phyloP scores from a whole-genome alignment of 1,284 basidiomycete species.

The Fomitiporia mediterranea region DNA sequence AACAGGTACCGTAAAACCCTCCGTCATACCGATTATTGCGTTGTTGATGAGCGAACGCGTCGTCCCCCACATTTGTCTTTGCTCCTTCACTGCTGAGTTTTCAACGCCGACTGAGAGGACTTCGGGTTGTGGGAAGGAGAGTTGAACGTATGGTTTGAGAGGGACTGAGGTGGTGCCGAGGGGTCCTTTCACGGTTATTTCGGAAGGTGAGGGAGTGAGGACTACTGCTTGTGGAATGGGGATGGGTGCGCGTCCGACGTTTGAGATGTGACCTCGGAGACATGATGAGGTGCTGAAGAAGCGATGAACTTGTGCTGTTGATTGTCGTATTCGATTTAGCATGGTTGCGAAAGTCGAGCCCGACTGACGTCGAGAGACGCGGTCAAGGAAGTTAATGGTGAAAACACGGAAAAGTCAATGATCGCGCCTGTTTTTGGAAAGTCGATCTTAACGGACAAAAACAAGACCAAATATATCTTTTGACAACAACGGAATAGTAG shows the following conservation, averaged over 20 bases:
- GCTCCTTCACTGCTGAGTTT: conserved; percentile 66
- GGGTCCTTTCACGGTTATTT: conserved; percentile 67
- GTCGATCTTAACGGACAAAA: too few species aligned
- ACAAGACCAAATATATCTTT: too few species aligned
- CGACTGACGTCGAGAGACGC: too few species aligned
- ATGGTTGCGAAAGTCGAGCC: too few species aligned
- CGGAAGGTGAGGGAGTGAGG: conserved; percentile 48
- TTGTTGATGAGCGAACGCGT: conserved; percentile 88
- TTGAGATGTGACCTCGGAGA: conserved; percentile 44
- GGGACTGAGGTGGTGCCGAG: conserved; percentile 69
- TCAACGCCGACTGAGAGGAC: conserved; percentile 63
- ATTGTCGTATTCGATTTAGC: conserved; percentile 16
- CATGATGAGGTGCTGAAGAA: conserved; percentile 43
- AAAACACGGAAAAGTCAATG: too few species aligned
- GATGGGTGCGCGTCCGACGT: conserved; percentile 82
- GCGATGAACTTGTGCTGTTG: conserved; percentile 29
- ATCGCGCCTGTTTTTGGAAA: too few species aligned
- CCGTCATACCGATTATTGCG: conserved; percentile 85
- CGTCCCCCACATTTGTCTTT: conserved; percentile 90
- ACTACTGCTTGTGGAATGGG: conserved; percentile 63
- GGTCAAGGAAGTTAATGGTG: too few species aligned
- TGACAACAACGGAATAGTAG: neutral
- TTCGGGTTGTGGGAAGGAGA: conserved; percentile 49
- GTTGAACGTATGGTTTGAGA: conserved; percentile 63
- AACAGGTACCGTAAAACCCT: conserved; percentile 80